Base-by-base conservation (phyloP, 2,329 filamentous ascomycete genomes). In the Albophoma yamanashiensis region DNA sequence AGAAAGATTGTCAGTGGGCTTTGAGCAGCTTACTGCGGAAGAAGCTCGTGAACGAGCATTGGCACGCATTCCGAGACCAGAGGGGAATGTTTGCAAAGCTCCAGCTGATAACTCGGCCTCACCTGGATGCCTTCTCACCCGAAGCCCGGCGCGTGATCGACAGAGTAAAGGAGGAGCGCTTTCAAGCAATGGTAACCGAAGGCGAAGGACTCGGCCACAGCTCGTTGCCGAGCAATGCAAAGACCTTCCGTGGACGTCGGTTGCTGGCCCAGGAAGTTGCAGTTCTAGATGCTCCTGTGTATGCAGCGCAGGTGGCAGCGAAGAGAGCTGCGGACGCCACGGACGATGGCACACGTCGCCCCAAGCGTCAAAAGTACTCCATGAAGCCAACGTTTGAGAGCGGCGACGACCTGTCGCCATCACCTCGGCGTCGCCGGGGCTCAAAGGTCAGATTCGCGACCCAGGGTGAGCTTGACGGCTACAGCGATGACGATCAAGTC, bases 281-380 rank as follows among this genome's bases (percentile, higher is more conserved):
- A 42, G 72, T 76, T n/a, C 67, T 83, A 36, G 74, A 76, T 58
- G 80, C 80, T 1, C 80, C 80, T 3, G 77, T 81, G 36, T 83
- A 83, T 66, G 72, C 68, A n/a, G 72, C 73, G 12, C 73, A 75
- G 62, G 60, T 69, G 56, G 69, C 72, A 15, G 67, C 70, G 12
- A 75, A 74, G 61, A 70, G 69, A 40, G 66, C 62, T 2, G 59
- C 63, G 4, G 67, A 69, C 40, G 62, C 62, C 8, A 50, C 62
- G 4, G 63, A 68, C 17, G 70, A 68, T 36, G 60, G 62, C 27
- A 43, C 58, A n/a, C 60, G 60, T 47, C 57, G 62, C 47, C 22
- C 39, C 25, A 67, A 67, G 52, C 64, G 61, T 31, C 52, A 38
- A 38, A 58, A 60, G 45, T 57, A 43, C n/a, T 57, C 59, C 1